Evolutionary conservation across 352 stramenopile species (phyloP).

Genomic region (Pythium coloratum): DNA sequence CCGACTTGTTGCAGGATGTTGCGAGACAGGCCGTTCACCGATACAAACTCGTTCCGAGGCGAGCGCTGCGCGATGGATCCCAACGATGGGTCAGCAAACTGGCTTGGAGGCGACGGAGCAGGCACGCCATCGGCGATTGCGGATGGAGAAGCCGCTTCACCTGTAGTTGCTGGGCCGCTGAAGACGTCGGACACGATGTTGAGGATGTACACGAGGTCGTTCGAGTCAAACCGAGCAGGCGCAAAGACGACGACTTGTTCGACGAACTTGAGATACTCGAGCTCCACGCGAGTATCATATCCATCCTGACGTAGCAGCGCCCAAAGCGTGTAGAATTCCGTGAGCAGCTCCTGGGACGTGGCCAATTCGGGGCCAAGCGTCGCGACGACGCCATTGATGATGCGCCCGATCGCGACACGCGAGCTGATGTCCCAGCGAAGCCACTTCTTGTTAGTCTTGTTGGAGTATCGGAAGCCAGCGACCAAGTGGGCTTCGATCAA

Average conservation of each 20-base stretch:
- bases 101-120: constrained; percentile 19
- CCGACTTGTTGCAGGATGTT: constrained; percentile 71
- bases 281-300: constrained; percentile 61
- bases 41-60: constrained; percentile 40
- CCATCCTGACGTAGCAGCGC: constrained; percentile 64
- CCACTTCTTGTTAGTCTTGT: constrained; percentile 41
- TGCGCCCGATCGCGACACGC: constrained; percentile 32
- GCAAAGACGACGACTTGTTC: constrained; percentile 85
- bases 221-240: constrained; percentile 52
- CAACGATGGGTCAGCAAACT: constrained; percentile 24
- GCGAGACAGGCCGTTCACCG: constrained; percentile 55
- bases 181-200: constrained; percentile 53
- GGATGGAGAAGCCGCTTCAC: constrained; percentile 13
- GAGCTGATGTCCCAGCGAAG: constrained; percentile 29
- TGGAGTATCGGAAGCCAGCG: constrained; percentile 70
- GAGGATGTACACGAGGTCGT: constrained; percentile 64
- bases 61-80: constrained; percentile 26
- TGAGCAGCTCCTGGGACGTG: constrained; percentile 18
- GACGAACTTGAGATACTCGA: constrained; percentile 80
- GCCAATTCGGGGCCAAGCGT: constrained; percentile 35
- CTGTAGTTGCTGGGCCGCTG: not conserved
- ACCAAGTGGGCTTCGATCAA: constrained; percentile 77
- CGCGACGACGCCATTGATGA: constrained; percentile 43
- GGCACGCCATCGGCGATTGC: constrained; percentile 5
- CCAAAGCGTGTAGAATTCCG: constrained; percentile 73